Evolutionary conservation across 2,329 filamentous ascomycete genomes (phyloP), one percentile per base, ranked within the genome.

Genomic region (Verticillium longisporum): DNA sequence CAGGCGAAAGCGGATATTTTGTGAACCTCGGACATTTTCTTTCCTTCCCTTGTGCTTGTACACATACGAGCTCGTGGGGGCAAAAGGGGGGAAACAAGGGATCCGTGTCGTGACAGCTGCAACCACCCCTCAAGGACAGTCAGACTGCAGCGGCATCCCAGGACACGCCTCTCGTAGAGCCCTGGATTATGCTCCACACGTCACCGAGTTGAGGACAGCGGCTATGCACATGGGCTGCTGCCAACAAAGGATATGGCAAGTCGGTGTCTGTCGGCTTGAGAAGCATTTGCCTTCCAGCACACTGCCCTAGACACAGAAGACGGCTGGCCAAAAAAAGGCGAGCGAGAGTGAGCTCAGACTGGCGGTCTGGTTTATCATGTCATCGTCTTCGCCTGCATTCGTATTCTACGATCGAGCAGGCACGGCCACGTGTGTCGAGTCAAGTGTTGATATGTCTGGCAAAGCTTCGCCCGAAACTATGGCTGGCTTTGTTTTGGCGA

Each of bases 401-500:
- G 0, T 38, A 61, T 65, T 50, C 61, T 59, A 61, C 31, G 64
- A 64, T 66, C 64, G 65, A 62, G 68, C 63, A 63, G 67, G 70
- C 68, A 68, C 69, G 67, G 75, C 78, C 79, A 82, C 78, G 77
- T 82, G 79, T 81, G 78, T 80, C 80, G 80, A 83, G 80, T 83
- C 80, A 77, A 78, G 74, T 71, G 74, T 76, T 73, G 67, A 61
- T 55, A 58, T 70, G 68, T 68, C 70, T 69, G 63, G 70, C 68
- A 70, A 71, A 69, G 69, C 69, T 69, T 72, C 69, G 69, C 65
- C 70, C 71, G 64, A 66, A 66, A 67, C 65, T 64, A 67, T 66
- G 67, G 64, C 64, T 73, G 74, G 77, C 78, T 81, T 81, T 81
- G 78, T 81, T 77, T 71, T 68, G 63, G 68, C 67, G 68, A 66